Percentiles rank a stretch among this genome's conserved stretches.
phyloP scores from a whole-genome alignment of 192 early-diverging fungal genomes.

The Gonapodya sp. region DNA sequence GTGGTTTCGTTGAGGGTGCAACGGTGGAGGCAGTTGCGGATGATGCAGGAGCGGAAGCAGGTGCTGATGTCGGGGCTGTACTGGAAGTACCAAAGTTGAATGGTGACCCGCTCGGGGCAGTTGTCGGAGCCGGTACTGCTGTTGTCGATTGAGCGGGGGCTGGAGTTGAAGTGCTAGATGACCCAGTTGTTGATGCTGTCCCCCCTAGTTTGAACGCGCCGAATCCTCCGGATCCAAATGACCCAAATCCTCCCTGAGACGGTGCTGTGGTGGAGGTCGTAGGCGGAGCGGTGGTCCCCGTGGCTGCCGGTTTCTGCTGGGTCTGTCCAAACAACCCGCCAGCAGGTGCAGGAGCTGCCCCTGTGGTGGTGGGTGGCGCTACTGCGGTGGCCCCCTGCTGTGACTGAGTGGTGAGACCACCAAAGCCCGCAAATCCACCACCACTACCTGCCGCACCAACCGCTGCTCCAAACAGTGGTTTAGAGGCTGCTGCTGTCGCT shows the following conservation, averaged over 20 bases:
- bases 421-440: too few relatives aligned
- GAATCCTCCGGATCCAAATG: conserved; percentile 13
- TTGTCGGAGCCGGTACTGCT: background rate
- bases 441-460: too few relatives aligned
- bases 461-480: too few relatives aligned
- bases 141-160: background rate
- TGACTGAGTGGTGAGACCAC: too few relatives aligned
- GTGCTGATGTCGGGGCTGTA: conserved; percentile 15
- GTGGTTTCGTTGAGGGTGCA: conserved; percentile 18
- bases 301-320: conserved; percentile 14
- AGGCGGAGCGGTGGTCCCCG: conserved; percentile 21
- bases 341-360: conserved; percentile 9
- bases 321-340: conserved; percentile 15
- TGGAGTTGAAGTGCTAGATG: background rate
- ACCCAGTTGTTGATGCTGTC: conserved; percentile 3
- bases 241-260: background rate
- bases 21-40: conserved; percentile 26
- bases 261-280: conserved; percentile 22
- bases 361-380: background rate
- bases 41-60: conserved; percentile 24
- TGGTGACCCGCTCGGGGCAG: background rate
- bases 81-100: background rate
- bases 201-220: background rate
- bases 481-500: conserved; percentile 12
- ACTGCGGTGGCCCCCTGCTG: conserved; percentile 18